A percentile compares a stretch with the other conserved stretches of the same genome.
Conservation (phyloP, 306 rosid species). For the Prosopis cineraria region DNA sequence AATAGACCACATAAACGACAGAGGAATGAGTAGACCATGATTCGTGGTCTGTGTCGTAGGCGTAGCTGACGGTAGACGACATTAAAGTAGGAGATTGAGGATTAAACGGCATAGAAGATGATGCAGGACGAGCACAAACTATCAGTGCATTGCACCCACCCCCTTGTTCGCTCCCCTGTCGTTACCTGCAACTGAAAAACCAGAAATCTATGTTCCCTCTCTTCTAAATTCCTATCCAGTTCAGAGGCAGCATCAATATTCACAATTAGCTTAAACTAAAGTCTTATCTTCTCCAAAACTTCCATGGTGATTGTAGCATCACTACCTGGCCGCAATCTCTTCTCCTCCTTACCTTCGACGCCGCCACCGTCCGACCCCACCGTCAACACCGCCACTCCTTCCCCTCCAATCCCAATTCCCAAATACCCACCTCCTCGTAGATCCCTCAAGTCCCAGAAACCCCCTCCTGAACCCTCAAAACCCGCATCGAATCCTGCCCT, state of each 20-base stretch:
- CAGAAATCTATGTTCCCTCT: conserved; percentile 19
- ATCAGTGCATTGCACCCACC: neutral
- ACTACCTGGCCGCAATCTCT: conserved; percentile 63
- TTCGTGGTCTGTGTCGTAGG: neutral
- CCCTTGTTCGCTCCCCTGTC: neutral
- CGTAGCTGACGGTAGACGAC: neutral
- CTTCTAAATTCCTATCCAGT: neutral
- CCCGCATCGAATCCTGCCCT: conserved; percentile 54
- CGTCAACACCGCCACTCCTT: conserved; percentile 13
- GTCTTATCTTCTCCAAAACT: neutral
- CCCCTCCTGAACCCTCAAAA: conserved; percentile 25
- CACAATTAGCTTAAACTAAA: neutral
- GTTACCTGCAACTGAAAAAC: conserved; percentile 33
- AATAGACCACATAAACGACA: neutral
- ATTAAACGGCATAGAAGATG: neutral
- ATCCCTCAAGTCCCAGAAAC: conserved; percentile 47
- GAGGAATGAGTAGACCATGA: neutral
- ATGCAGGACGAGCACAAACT: neutral
- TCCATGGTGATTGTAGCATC: conserved; percentile 67
- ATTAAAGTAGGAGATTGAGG: neutral
- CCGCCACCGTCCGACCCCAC: conserved; percentile 36
- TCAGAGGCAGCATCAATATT: no score
- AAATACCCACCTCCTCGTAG: conserved; percentile 55
- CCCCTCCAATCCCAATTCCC: conserved; percentile 42
- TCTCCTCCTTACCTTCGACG: conserved; percentile 74